These are phyloP conservation scores for Magnaporthiopsis poae DNA, from an alignment of 2,329 filamentous ascomycete genomes.

Conservation along the genomic window DNA sequence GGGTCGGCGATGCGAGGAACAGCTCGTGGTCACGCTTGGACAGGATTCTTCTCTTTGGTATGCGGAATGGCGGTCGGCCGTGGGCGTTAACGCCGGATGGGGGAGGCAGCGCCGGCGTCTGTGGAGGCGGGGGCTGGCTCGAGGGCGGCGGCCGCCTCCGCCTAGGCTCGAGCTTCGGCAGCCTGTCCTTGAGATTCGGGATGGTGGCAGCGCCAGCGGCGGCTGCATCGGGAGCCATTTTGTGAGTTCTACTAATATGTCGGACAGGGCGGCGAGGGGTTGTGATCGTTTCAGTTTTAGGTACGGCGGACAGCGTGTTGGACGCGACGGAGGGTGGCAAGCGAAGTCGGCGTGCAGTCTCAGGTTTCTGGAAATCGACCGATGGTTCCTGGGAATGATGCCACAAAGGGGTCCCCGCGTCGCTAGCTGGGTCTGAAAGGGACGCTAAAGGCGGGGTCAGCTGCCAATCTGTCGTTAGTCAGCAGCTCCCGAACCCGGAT, in stretches of 20 bases:
- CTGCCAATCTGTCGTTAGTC: no score
- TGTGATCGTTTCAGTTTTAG: no score
- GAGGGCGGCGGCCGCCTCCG: slow-evolving; percentile 40
- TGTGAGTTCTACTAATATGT: no score
- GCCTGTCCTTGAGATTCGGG: slow-evolving; percentile 44
- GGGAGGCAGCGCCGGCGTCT: slow-evolving; percentile 62
- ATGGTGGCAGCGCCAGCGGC: slow-evolving; percentile 19
- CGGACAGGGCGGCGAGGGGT: no score
- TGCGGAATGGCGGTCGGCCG: slow-evolving; percentile 39
- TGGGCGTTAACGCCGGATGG: slow-evolving; percentile 45
- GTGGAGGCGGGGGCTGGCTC: slow-evolving; percentile 56
- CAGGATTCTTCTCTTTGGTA: slow-evolving; percentile 70
- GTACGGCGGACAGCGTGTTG: no score
- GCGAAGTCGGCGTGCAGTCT: no score
- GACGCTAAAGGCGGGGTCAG: no score
- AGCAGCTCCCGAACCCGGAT: no score
- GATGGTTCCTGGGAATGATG: not conserved
- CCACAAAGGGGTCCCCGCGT: no score
- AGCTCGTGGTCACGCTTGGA: slow-evolving; percentile 69
- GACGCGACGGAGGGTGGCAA: no score
- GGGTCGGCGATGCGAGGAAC: slow-evolving; percentile 69
- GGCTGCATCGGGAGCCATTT: not conserved
- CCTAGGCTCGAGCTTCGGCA: slow-evolving; percentile 60
- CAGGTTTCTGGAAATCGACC: not conserved
- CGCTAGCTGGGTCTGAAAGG: no score